Evolutionary conservation across 805 yeast species (phyloP).

Genomic region (Saccharomycopsis babjevae): DNA sequence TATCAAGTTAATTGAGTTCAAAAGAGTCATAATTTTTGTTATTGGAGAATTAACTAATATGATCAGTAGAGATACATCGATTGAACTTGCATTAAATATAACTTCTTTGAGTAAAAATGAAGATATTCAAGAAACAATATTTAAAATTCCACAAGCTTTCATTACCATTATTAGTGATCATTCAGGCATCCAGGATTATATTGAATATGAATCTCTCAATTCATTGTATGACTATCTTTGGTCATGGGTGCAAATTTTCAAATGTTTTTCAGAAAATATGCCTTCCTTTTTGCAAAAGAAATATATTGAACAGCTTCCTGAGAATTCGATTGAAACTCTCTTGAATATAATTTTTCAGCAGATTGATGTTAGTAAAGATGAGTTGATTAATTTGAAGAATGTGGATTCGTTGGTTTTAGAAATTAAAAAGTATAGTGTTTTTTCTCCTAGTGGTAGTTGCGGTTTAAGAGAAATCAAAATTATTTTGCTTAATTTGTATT

Average conservation of each 20-base stretch:
- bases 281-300: slow-evolving; percentile 53
- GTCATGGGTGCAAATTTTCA: slow-evolving; percentile 58
- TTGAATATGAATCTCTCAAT: slow-evolving; percentile 29
- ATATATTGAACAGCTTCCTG: slow-evolving; percentile 42
- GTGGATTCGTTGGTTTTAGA: neutral
- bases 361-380: slow-evolving; percentile 30
- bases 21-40: slow-evolving; percentile 17
- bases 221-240: slow-evolving; percentile 35
- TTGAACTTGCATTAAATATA: slow-evolving; percentile 36
- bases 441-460: neutral
- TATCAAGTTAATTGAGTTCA: slow-evolving; percentile 1
- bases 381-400: slow-evolving; percentile 20
- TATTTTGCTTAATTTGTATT: slow-evolving; percentile 41
- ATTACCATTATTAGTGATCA: slow-evolving; percentile 25
- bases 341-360: slow-evolving; percentile 46
- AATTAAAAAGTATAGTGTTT: slow-evolving; percentile 17
- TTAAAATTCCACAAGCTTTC: slow-evolving; percentile 33
- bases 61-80: slow-evolving; percentile 41
- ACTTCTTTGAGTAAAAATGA: slow-evolving; percentile 22
- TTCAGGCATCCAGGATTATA: slow-evolving; percentile 28
- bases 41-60: slow-evolving; percentile 31
- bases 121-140: slow-evolving; percentile 20
- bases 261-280: slow-evolving; percentile 54
- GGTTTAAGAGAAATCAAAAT: slow-evolving; percentile 20
- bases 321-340: slow-evolving; percentile 37